Evolutionary conservation across 176 grass and related monocot genomes (phyloP).

Genomic region (Ananas comosus): DNA sequence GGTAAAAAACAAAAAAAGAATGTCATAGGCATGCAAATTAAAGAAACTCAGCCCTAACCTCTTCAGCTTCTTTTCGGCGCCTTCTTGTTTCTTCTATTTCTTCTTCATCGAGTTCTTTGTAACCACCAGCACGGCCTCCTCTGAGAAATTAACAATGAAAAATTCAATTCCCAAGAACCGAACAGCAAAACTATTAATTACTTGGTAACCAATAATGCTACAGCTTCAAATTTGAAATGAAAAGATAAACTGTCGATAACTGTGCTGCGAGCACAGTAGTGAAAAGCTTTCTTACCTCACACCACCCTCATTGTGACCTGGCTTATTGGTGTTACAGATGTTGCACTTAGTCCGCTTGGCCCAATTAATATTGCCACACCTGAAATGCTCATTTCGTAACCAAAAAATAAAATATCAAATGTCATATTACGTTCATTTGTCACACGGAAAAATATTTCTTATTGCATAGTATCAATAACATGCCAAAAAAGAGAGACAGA

Average conservation of each 20-base stretch:
- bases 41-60: slow-evolving; percentile 29
- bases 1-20: neutral
- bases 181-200: too few relatives aligned
- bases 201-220: neutral
- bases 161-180: too few relatives aligned
- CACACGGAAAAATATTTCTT: too few relatives aligned
- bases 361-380: slow-evolving; percentile 96
- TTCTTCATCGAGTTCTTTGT: slow-evolving; percentile 98
- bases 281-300: slow-evolving; percentile 42
- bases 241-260: neutral
- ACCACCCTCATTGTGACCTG: slow-evolving; percentile 83
- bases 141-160: slow-evolving; percentile 18
- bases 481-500: too few relatives aligned
- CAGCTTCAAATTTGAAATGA: neutral
- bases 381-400: slow-evolving; percentile 23
- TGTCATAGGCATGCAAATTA: neutral
- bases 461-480: too few relatives aligned
- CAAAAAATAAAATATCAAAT: too few relatives aligned
- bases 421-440: too few relatives aligned
- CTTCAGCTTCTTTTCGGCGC: slow-evolving; percentile 75
- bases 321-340: slow-evolving; percentile 90
- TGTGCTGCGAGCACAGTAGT: neutral
- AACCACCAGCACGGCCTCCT: slow-evolving; percentile 88
- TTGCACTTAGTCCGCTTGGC: slow-evolving; percentile 92
- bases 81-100: slow-evolving; percentile 91